phyloP scores from a whole-genome alignment of 2,329 filamentous ascomycete genomes.

The Aspergillus bombycis region DNA sequence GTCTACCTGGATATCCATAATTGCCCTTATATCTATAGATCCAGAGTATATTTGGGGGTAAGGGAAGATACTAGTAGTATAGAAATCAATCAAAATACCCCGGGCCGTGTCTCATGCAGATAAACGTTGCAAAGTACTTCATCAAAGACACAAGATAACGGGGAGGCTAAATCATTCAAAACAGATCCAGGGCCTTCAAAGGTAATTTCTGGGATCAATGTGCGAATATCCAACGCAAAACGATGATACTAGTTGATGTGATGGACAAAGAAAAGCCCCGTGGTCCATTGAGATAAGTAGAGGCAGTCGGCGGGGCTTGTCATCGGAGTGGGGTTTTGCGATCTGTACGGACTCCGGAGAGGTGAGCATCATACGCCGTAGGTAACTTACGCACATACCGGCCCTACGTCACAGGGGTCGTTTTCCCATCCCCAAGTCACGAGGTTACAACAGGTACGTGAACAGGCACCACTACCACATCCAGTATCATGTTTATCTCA shows the following conservation, averaged over 20 bases:
- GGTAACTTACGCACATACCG: not conserved
- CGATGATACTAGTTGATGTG: not conserved
- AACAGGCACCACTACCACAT: not conserved
- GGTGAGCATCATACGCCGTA: slow-evolving; percentile 7
- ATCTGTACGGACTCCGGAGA: slow-evolving; percentile 13
- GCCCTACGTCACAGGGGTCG: slow-evolving; percentile 17
- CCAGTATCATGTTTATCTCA: not conserved
- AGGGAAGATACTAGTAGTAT: not conserved
- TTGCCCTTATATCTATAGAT: slow-evolving; percentile 1
- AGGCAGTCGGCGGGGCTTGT: slow-evolving; percentile 26
- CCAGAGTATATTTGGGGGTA: not conserved
- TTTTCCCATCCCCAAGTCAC: not conserved
- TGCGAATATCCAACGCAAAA: not conserved
- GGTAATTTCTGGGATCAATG: not conserved
- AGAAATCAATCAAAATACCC: not conserved
- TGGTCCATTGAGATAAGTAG: slow-evolving; percentile 21
- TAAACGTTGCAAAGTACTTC: not conserved
- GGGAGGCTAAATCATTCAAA: not conserved
- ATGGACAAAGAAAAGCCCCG: slow-evolving; percentile 13
- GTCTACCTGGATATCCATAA: slow-evolving; percentile 37
- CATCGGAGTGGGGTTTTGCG: slow-evolving; percentile 27
- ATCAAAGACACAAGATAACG: not conserved
- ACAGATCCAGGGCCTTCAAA: not conserved
- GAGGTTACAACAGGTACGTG: not conserved
- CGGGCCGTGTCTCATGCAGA: not conserved